Percentiles rank a stretch among this genome's conserved stretches.
Conservation (phyloP, 164 flowering plant genomes). For the Echeveria elegans region DNA sequence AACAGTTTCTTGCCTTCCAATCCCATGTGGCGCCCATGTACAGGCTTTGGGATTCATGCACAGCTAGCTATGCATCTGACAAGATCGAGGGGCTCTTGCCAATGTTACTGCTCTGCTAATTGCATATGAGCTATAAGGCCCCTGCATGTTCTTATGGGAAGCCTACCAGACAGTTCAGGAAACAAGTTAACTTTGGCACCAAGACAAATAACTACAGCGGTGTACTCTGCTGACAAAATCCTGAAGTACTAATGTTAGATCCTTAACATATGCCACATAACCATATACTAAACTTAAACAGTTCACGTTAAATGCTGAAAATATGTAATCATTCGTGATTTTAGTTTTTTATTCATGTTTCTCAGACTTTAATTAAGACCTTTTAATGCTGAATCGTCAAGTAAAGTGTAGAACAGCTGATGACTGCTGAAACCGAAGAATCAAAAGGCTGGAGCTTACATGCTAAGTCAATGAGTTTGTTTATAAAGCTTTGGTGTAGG, state of each 20-base stretch:
- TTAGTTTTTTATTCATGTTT: too few species aligned
- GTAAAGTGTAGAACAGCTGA: neutral
- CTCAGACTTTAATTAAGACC: neutral
- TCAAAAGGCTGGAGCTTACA: slow-evolving; percentile 28
- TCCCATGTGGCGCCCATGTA: slow-evolving; percentile 96
- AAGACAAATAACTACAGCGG: slow-evolving; percentile 66
- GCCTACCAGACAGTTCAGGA: slow-evolving; percentile 69
- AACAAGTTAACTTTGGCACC: slow-evolving; percentile 73
- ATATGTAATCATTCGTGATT: too few species aligned
- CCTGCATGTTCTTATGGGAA: slow-evolving; percentile 88
- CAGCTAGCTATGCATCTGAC: slow-evolving; percentile 91
- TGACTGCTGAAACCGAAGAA: neutral
- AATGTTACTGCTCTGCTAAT: slow-evolving; percentile 43
- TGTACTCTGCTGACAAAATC: slow-evolving; percentile 46
- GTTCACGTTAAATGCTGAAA: too few species aligned
- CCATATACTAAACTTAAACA: neutral
- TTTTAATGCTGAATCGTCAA: neutral
- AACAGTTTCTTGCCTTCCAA: slow-evolving; percentile 74
- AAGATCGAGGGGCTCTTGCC: slow-evolving; percentile 68
- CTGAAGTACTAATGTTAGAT: slow-evolving; percentile 2
- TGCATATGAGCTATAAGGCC: slow-evolving; percentile 68
- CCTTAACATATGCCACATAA: neutral
- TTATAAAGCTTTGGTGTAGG: slow-evolving; percentile 45
- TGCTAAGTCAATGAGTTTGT: slow-evolving; percentile 43
- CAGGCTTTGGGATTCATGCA: slow-evolving; percentile 37